Conservation (phyloP, 495 filamentous ascomycete species). For the Neurospora sp. region DNA sequence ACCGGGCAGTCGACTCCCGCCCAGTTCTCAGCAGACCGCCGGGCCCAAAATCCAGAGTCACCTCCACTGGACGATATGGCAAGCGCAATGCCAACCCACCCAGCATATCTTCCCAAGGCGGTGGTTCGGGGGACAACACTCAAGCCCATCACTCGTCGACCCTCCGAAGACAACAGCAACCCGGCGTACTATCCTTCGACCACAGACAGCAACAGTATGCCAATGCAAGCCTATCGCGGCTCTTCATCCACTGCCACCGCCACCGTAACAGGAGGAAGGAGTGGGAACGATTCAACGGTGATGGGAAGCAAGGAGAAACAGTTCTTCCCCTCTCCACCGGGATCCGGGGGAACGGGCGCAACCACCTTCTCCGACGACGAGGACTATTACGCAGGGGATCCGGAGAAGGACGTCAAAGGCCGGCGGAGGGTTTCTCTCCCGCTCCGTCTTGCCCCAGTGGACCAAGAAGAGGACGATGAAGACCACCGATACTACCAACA, state of each 20-base stretch:
- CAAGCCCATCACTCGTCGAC: slow-evolving; percentile 9
- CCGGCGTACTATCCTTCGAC: neutral
- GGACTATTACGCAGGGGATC: neutral
- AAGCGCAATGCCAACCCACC: slow-evolving; percentile 34
- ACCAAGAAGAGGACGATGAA: neutral
- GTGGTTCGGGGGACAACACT: slow-evolving; percentile 22
- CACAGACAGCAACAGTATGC: slow-evolving; percentile 1
- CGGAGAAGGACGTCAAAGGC: neutral
- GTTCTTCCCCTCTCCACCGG: neutral
- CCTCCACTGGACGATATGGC: slow-evolving; percentile 10
- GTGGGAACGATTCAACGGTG: neutral
- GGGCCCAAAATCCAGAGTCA: neutral
- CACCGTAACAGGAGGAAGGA: neutral
- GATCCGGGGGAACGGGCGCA: neutral
- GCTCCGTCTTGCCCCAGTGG: neutral
- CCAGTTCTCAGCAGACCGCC: slow-evolving; percentile 12
- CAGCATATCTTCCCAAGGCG: slow-evolving; percentile 34
- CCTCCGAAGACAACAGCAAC: slow-evolving; percentile 7
- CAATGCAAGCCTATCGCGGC: neutral
- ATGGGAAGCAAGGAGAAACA: neutral
- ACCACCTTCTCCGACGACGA: neutral
- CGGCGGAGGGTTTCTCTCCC: neutral
- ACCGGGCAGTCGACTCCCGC: slow-evolving; percentile 20
- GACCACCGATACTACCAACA: neutral
- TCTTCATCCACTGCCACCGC: neutral